Conservation (phyloP, 202 grass and related monocot genomes). For the Musa balbisiana region DNA sequence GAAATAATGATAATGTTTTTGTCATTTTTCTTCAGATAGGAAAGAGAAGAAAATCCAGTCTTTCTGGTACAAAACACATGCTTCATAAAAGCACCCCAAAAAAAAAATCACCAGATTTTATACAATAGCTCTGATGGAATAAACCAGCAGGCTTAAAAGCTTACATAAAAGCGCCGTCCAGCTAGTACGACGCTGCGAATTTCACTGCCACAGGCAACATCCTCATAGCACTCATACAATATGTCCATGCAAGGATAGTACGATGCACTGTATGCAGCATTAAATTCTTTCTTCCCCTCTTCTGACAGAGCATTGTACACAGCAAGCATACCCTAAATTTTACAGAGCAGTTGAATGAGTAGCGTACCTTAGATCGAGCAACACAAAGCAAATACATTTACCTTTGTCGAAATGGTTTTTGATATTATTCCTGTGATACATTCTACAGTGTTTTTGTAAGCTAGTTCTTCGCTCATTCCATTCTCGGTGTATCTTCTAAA, state of each 20-base stretch:
- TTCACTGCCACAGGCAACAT: slow-evolving; percentile 64
- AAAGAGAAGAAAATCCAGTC: not conserved
- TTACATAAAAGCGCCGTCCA: slow-evolving; percentile 60
- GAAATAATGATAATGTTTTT: not conserved
- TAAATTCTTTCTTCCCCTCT: slow-evolving; percentile 63
- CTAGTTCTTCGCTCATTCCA: slow-evolving; percentile 54
- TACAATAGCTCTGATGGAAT: not conserved
- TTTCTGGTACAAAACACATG: no score
- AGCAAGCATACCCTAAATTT: slow-evolving; percentile 56
- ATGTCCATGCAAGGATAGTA: slow-evolving; percentile 77
- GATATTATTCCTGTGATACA: slow-evolving; percentile 74
- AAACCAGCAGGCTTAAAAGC: not conserved
- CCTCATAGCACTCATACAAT: slow-evolving; percentile 63
- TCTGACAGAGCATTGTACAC: slow-evolving; percentile 65
- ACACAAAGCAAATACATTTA: slow-evolving; percentile 14
- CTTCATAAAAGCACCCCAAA: no score
- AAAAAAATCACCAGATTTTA: not conserved
- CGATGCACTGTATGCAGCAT: slow-evolving; percentile 55
- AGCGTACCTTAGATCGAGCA: not conserved
- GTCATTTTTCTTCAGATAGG: not conserved
- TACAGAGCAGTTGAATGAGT: slow-evolving; percentile 4
- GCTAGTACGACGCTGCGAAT: slow-evolving; percentile 75
- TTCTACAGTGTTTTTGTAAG: slow-evolving; percentile 66
- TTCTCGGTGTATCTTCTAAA: slow-evolving; percentile 76
- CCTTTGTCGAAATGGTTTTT: slow-evolving; percentile 66